Base-by-base conservation (phyloP, 2,329 filamentous ascomycete species). In the Cucurbitaria berberidis region DNA sequence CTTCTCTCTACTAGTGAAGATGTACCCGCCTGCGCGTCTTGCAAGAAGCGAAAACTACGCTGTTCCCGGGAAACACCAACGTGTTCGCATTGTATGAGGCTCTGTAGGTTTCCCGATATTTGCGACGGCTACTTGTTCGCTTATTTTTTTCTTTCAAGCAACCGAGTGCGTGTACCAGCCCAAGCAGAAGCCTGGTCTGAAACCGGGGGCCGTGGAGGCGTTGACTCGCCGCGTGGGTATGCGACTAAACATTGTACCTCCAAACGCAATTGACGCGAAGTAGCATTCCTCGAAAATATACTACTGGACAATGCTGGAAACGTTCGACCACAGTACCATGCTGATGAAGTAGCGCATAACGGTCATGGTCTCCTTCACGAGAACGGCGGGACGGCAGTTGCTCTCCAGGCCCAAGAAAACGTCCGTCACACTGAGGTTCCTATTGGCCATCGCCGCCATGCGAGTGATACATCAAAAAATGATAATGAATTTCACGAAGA, bases 181-280 rank as follows among this genome's bases (percentile, higher is more conserved):
- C 22, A 73, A 70, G 49, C 68, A 72, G 30, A 73, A 72, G 51
- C 70, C 70, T 6, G 70, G 70, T 1, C 52, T 73, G 16, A 72
- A 73, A 47, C 64, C 68, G 13, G 70, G 70, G 10, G 70, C 70
- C 10, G 60, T 73, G 18, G 70, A 73, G 44, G 70, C 66, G 19
- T 64, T 73, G 55, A 66, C 69, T 24, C 65, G 69, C 41, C 70
- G 70, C 48, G 68, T 73, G 8, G 66, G 69, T 71, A 64, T 18
- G 62, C 38, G 34, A 26, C 21, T 15, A 11, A 3, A 35, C 30
- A 15, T 49, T 19, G 27, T 40, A 8, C 19, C 3, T 34, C 22
- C 39, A 35, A 39, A 27, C 29, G 15, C 40, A n/a, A 60, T 57
- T 65, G 27, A 70, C 55, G 11, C 18, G 22, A 9, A 5, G 18